A percentile compares a stretch with the other conserved stretches of the same genome.
Evolutionary conservation across 2,329 filamentous ascomycete genomes (phyloP).

Genomic region (Coniochaeta hoffmannii): DNA sequence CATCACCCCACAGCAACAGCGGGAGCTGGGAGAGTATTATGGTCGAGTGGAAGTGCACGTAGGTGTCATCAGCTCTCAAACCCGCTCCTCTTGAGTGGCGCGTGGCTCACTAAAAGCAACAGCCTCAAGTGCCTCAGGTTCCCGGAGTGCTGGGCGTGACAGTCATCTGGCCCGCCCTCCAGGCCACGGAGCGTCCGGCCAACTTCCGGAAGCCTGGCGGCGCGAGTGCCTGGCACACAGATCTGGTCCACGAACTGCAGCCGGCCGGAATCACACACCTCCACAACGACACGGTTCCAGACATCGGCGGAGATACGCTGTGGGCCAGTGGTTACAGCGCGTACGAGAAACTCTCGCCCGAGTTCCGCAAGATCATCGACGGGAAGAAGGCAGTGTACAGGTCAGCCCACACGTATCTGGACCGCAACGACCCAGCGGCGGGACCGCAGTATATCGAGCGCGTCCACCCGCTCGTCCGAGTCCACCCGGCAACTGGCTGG

Average conservation of each 20-base stretch:
- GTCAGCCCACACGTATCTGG: constrained; percentile 60
- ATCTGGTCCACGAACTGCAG: constrained; percentile 64
- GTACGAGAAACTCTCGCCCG: constrained; percentile 65
- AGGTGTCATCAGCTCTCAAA: too few relatives aligned
- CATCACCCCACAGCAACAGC: constrained; percentile 54
- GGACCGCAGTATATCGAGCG: constrained; percentile 63
- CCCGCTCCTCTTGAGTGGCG: neutral
- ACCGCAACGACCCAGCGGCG: constrained; percentile 50
- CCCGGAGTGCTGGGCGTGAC: constrained; percentile 58
- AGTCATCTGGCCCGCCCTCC: constrained; percentile 64
- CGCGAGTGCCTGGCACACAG: constrained; percentile 61
- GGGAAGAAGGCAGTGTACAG: constrained; percentile 57
- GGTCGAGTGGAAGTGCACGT: constrained; percentile 64
- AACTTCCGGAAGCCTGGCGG: constrained; percentile 62
- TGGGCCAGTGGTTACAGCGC: constrained; percentile 66
- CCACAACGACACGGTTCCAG: constrained; percentile 61
- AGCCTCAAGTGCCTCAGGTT: constrained; percentile 66
- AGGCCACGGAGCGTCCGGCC: constrained; percentile 51
- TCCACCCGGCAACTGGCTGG: constrained; percentile 68
- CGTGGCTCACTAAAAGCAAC: neutral
- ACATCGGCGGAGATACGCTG: constrained; percentile 61
- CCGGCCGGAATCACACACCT: constrained; percentile 64
- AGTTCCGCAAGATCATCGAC: constrained; percentile 64
- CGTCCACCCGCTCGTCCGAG: constrained; percentile 59
- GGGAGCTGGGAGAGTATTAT: constrained; percentile 53